Percentiles rank a stretch among this genome's conserved stretches.
phyloP scores from a whole-genome alignment of 257 asterid species.

The Knoxia roxburghii region DNA sequence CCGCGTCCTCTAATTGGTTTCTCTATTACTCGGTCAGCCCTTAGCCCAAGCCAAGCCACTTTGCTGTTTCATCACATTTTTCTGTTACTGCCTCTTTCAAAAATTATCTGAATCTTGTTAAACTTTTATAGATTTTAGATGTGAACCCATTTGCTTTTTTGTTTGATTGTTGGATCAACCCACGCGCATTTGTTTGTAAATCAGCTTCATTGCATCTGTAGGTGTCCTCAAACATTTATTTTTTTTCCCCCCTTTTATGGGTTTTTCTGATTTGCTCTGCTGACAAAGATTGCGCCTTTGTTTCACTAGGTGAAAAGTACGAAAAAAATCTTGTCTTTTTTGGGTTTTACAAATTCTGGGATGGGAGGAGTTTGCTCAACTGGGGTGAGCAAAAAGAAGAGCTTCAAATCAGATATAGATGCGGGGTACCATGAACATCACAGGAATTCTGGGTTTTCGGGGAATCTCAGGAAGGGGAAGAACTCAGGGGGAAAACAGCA shows the following conservation, averaged over 20 bases:
- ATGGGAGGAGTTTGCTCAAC: slow-evolving; percentile 96
- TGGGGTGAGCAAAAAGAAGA: slow-evolving; percentile 48
- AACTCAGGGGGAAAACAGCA: slow-evolving; percentile 47
- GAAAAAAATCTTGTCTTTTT: slow-evolving; percentile 8
- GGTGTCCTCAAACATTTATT: neutral
- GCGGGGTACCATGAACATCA: slow-evolving; percentile 44
- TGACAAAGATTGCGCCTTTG: neutral
- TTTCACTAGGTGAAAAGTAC: slow-evolving; percentile 14
- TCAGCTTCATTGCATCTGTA: slow-evolving; percentile 10
- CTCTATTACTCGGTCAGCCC: slow-evolving; percentile 6
- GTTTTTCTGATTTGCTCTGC: slow-evolving; percentile 1
- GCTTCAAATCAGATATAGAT: slow-evolving; percentile 29
- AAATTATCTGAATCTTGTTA: slow-evolving; percentile 8
- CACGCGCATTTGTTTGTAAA: neutral
- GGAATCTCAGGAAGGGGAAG: slow-evolving; percentile 51
- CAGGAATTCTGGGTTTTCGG: slow-evolving; percentile 63
- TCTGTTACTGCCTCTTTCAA: neutral
- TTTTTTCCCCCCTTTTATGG: neutral
- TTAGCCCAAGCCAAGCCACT: neutral
- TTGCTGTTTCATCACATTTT: slow-evolving; percentile 5
- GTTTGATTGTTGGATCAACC: neutral
- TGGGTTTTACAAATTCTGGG: slow-evolving; percentile 21
- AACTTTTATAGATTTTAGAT: neutral
- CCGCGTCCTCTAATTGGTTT: slow-evolving; percentile 20
- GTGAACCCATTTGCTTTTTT: neutral